These are phyloP conservation scores for Phaeoacremonium minimum DNA, from an alignment of 2,329 filamentous ascomycete genomes.

Conservation along the genomic window DNA sequence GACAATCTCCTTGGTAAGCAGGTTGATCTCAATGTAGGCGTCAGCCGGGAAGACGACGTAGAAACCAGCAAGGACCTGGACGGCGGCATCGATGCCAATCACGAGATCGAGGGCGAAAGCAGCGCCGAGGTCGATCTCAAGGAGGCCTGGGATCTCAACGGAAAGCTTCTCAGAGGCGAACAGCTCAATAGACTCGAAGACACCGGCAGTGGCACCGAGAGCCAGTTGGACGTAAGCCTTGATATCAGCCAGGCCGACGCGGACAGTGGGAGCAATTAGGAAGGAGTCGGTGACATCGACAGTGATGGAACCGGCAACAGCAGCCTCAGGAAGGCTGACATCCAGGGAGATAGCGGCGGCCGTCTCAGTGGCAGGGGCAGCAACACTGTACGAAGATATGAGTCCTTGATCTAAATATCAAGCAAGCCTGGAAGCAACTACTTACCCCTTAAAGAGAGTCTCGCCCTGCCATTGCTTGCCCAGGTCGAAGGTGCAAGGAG, in stretches of 20 bases:
- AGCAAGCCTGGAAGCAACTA: no score
- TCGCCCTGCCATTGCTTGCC: slow-evolving; percentile 7
- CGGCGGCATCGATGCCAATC: slow-evolving; percentile 16
- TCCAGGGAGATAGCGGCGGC: slow-evolving; percentile 7
- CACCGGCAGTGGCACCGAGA: slow-evolving; percentile 15
- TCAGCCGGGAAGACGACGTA: slow-evolving; percentile 18
- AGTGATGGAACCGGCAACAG: slow-evolving; percentile 9
- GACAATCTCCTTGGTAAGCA: slow-evolving; percentile 17
- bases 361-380: slow-evolving; percentile 4
- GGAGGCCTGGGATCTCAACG: slow-evolving; percentile 16
- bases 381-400: slow-evolving; percentile 5
- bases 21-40: slow-evolving; percentile 19
- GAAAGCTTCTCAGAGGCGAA: slow-evolving; percentile 6
- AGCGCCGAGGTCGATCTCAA: slow-evolving; percentile 14
- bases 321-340: slow-evolving; percentile 8
- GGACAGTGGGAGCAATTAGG: slow-evolving; percentile 21
- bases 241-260: slow-evolving; percentile 57
- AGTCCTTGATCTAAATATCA: no score
- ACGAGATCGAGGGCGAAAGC: slow-evolving; percentile 22
- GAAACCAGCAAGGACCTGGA: slow-evolving; percentile 18
- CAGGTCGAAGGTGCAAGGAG: slow-evolving; percentile 7
- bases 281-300: slow-evolving; percentile 4
- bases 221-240: slow-evolving; percentile 19
- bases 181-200: slow-evolving; percentile 11
- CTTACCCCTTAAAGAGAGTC: slow-evolving; percentile 9